Evolutionary conservation across 129 eudicot genomes (phyloP), one percentile per base, ranked within the genome.

Genomic region (Calendula officinalis): DNA sequence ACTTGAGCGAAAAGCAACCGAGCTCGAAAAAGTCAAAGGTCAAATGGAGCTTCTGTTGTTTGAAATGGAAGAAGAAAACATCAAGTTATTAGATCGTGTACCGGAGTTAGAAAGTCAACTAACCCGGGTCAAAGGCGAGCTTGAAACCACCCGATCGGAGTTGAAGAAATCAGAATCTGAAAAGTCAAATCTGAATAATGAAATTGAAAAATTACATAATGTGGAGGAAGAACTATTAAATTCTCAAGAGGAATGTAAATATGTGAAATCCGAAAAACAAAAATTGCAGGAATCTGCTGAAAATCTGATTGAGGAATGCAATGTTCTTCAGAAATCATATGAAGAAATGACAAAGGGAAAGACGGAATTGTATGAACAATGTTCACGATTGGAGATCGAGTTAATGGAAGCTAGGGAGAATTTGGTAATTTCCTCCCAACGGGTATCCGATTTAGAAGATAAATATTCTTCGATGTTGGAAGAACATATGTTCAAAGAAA

Each of bases 11-110:
- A 78, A 78, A 75, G 53, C 78, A 33, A 42, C 41, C 55, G 85
- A 81, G 70, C 68, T 81, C 4, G 88, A 79, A 78, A 75, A 59
- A 5, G 77, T 43, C 43, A 89, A 69, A 57, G 68, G 66, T 2
- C 76, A 68, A 71, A 34, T 83, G 38, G 85, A 89, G 78, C 73
- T 64, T 48, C 75, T 58, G 22, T 12, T 85, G 60, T 72, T 66
- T 35, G 71, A 61, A 38, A 69, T 82, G 69, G 83, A 80, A 69
- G 87, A 82, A 64, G 87, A 89, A 60, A 85, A 85, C 15, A 22
- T 69, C 64, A 63, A 52, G 62, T 52, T 84, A 41, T 43, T 54
- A 36, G 84, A 71, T 49, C 14, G 56, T 14, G 52, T 84, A 64
- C 77, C 79, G 43, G 64, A 38, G 30, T 39, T 84, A 74, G 81